Evolutionary conservation across 2,329 filamentous ascomycete genomes (phyloP).

Genomic region (Trematosphaeria pertusa): DNA sequence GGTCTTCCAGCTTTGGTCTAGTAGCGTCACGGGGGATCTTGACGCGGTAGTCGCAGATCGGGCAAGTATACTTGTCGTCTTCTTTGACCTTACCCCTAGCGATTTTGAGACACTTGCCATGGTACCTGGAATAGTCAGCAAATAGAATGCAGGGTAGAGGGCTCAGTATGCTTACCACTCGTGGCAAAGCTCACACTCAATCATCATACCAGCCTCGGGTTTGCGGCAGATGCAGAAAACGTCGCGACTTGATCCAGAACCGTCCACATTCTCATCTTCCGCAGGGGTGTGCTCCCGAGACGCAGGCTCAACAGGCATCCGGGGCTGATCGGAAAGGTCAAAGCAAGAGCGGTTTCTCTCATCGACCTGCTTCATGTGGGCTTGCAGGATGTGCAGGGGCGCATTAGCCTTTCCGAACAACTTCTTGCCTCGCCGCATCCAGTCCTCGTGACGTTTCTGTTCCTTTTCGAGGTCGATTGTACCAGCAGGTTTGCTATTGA

Average conservation of each 20-base stretch:
- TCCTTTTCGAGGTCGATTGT: slow-evolving; percentile 94
- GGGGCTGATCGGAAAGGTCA: slow-evolving; percentile 85
- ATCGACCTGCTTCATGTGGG: slow-evolving; percentile 91
- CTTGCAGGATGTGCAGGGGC: slow-evolving; percentile 91
- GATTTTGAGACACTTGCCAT: slow-evolving; percentile 97
- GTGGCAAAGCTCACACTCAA: slow-evolving; percentile 96
- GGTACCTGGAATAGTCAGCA: slow-evolving; percentile 72
- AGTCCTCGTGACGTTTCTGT: slow-evolving; percentile 94
- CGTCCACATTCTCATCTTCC: slow-evolving; percentile 54
- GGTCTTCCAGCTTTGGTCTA: slow-evolving; percentile 90
- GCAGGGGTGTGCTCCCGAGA: slow-evolving; percentile 78
- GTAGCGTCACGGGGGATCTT: slow-evolving; percentile 97
- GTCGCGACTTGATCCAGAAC: slow-evolving; percentile 66
- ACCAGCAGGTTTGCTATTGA: slow-evolving; percentile 91
- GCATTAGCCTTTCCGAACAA: slow-evolving; percentile 98
- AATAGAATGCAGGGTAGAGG: not conserved
- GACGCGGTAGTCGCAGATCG: slow-evolving; percentile 96
- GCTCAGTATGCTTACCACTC: slow-evolving; percentile 76
- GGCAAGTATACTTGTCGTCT: slow-evolving; percentile 97
- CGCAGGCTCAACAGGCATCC: slow-evolving; percentile 88
- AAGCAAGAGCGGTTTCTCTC: slow-evolving; percentile 92
- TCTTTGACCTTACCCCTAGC: slow-evolving; percentile 97
- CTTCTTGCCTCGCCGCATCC: slow-evolving; percentile 98
- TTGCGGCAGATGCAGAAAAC: slow-evolving; percentile 97
- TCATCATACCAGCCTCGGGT: slow-evolving; percentile 98